Percentiles rank a stretch among this genome's conserved stretches.
These are phyloP conservation scores for Endogone sp. DNA, from an alignment of 192 early-diverging fungal species.

Conservation along the genomic window DNA sequence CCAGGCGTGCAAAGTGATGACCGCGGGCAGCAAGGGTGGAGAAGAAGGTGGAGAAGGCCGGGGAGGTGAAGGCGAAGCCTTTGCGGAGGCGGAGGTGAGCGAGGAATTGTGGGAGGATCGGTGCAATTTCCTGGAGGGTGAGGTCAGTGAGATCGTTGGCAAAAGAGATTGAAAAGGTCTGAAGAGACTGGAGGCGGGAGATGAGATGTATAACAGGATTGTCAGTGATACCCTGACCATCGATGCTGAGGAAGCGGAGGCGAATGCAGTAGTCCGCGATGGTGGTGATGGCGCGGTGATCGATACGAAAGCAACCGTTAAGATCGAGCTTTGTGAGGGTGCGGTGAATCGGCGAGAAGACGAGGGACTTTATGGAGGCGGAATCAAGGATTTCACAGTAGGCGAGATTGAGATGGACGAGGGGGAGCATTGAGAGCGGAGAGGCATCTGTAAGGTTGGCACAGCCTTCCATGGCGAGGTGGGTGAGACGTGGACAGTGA, in stretches of 20 bases:
- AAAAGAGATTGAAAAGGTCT: background rate
- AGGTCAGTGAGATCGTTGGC: background rate
- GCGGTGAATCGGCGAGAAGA: background rate
- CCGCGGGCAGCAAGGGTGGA: background rate
- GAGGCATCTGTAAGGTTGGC: background rate
- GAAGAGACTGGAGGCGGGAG: background rate
- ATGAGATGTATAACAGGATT: background rate
- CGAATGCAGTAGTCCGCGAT: background rate
- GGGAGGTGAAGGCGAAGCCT: background rate
- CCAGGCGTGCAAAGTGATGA: background rate
- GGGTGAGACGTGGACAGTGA: background rate
- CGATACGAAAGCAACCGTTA: background rate
- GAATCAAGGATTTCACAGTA: background rate
- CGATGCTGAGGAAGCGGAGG: background rate
- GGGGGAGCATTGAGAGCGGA: background rate
- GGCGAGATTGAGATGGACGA: background rate
- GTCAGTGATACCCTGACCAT: background rate
- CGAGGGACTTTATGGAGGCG: background rate
- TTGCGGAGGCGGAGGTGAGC: background rate
- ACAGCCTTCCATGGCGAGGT: background rate
- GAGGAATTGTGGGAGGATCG: background rate
- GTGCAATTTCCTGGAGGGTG: background rate
- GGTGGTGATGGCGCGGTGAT: background rate
- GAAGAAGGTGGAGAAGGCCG: background rate
- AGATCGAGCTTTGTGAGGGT: background rate